A percentile compares a stretch with the other conserved stretches of the same genome.
Evolutionary conservation across 1,284 basidiomycete genomes (phyloP).

Genomic region (Xerocomus cyaneibrunnescens): DNA sequence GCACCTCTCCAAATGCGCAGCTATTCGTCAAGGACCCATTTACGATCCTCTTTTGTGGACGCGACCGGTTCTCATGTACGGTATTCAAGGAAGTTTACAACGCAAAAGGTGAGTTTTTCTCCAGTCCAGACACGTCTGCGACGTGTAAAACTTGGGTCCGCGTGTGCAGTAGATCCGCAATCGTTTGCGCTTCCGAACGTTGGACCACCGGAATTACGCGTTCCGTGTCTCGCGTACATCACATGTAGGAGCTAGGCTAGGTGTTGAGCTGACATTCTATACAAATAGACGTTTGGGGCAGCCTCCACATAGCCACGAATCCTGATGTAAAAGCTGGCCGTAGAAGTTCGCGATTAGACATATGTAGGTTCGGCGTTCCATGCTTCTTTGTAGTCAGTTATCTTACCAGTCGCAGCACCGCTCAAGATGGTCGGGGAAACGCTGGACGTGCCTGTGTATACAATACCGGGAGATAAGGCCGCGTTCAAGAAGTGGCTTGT

Average conservation of each 20-base stretch:
- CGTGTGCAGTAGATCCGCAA: not conserved
- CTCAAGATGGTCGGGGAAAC: constrained; percentile 49
- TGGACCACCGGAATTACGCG: not conserved
- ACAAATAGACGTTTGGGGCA: constrained; percentile 30
- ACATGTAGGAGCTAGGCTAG: not conserved
- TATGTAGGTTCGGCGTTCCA: constrained; percentile 20
- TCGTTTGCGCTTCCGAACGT: not conserved
- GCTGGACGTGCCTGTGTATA: constrained; percentile 50
- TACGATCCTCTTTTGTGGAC: constrained; percentile 54
- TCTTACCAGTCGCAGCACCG: constrained; percentile 19
- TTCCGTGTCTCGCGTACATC: not conserved
- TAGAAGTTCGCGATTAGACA: constrained; percentile 30
- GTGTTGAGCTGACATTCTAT: constrained; percentile 10
- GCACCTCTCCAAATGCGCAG: not conserved
- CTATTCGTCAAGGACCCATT: constrained; percentile 31
- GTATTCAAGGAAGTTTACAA: constrained; percentile 44
- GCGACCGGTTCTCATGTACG: constrained; percentile 56
- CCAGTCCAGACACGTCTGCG: not conserved
- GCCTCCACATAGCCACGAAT: constrained; percentile 44
- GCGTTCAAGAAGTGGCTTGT: constrained; percentile 61
- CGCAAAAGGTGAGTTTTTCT: constrained; percentile 38
- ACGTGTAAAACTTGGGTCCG: not conserved
- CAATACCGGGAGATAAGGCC: constrained; percentile 54
- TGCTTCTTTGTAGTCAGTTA: not conserved
- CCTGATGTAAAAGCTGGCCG: constrained; percentile 44